Conservation (phyloP, 192 early-diverging fungal species). For the Rhizophlyctis rosea region DNA sequence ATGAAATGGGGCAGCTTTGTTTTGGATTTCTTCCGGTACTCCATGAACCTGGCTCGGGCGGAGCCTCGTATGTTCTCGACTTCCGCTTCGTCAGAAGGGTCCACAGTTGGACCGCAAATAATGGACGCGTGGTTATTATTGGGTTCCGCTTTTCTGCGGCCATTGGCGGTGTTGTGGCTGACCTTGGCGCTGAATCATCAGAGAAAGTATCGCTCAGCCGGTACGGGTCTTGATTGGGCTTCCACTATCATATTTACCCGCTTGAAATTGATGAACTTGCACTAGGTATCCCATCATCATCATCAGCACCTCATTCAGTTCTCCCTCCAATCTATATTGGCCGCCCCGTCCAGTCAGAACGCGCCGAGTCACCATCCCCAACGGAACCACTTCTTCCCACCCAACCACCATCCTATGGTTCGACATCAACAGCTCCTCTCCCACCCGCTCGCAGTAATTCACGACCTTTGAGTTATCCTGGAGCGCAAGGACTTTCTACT, state of each 20-base stretch:
- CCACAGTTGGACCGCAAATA: slow-evolving; percentile 28
- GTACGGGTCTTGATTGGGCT: slow-evolving; percentile 1
- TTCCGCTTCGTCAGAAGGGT: neutral
- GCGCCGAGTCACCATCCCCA: neutral
- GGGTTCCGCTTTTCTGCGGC: slow-evolving; percentile 19
- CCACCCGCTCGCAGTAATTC: too few species aligned
- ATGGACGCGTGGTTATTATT: slow-evolving; percentile 43
- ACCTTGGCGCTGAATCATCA: slow-evolving; percentile 38
- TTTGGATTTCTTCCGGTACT: slow-evolving; percentile 38
- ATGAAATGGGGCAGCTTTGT: slow-evolving; percentile 16
- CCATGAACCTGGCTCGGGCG: slow-evolving; percentile 22
- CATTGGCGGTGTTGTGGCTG: slow-evolving; percentile 19
- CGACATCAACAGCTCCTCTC: neutral
- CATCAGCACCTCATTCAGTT: too few species aligned
- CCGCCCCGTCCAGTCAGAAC: too few species aligned
- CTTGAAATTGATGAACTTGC: too few species aligned
- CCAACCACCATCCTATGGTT: neutral
- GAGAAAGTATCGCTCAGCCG: slow-evolving; percentile 27
- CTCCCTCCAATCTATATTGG: too few species aligned
- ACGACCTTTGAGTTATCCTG: too few species aligned
- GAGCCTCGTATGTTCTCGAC: neutral
- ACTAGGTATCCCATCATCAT: too few species aligned
- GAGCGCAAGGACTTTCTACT: too few species aligned
- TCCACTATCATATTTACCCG: too few species aligned
- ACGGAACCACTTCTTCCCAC: neutral